Conservation (phyloP, 345 rosid genomes). For the Reutealis trisperma region DNA sequence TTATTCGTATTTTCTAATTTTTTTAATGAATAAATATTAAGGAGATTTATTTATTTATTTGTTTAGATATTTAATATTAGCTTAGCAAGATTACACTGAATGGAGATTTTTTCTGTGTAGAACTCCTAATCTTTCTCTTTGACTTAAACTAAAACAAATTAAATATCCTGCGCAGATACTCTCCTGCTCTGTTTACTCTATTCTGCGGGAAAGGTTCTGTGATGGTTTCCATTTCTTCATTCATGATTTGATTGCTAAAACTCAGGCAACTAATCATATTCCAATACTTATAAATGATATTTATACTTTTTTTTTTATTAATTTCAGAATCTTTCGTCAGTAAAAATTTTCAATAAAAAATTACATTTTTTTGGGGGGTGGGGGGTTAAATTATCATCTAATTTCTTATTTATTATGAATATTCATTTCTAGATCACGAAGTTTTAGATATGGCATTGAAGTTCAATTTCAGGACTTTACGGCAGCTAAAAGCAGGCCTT, state of each 20-base stretch:
- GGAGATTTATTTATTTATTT: no score
- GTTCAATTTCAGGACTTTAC: slow-evolving; percentile 19
- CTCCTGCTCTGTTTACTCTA: not conserved
- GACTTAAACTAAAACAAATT: not conserved
- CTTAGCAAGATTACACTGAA: not conserved
- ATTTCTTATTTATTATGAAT: no score
- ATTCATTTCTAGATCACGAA: not conserved
- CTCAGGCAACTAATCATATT: not conserved
- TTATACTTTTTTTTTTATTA: no score
- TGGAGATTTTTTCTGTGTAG: not conserved
- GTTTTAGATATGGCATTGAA: slow-evolving; percentile 24
- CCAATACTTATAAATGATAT: not conserved
- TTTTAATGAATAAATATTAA: no score
- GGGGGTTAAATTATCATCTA: no score
- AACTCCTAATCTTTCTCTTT: slow-evolving; percentile 10
- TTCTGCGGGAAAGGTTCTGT: not conserved
- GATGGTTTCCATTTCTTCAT: not conserved
- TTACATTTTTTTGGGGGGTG: no score
- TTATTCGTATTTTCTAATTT: no score
- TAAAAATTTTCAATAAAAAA: no score
- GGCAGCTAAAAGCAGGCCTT: slow-evolving; percentile 15
- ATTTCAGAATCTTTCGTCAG: no score
- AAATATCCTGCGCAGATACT: not conserved
- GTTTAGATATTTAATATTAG: no score
- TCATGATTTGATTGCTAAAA: not conserved